Evolutionary conservation across 768 basidiomycete genomes (phyloP), one percentile per base, ranked within the genome.

Genomic region (Collybia sordida): DNA sequence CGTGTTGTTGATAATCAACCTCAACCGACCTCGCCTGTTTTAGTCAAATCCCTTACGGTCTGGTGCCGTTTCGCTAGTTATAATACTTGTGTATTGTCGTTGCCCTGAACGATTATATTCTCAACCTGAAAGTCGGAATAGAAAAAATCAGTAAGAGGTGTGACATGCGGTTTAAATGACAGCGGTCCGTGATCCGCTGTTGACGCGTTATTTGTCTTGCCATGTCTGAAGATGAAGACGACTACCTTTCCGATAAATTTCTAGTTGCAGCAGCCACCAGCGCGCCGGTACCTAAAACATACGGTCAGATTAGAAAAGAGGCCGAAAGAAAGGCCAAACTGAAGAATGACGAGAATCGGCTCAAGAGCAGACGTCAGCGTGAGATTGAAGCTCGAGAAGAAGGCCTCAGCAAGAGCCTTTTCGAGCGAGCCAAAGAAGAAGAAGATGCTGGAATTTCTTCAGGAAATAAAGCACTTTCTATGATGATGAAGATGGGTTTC

Each of bases 401-500:
- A 58, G 91, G 87, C 18, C 78, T 93, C 54, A 78, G 74, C 64
- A 90, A 78, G 67, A 91, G 86, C 67, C 80, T 93, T 18, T 92
- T 94, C 58, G 86, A 90, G 59, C 76, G 81, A 37, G 88, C 86
- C 19, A 75, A 79, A 63, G 86, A 90, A 60, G 80, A 82, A 38
- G 77, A 81, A 53, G 77, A 76, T 51, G 72, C 69, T 39, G 83
- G 80, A 5, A 60, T 73, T 18, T 69, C 72, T 36, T 66, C 72
- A 45, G 74, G 78, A 37, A 92, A 81, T 72, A 93, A 92, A 64
- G 92, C 91, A 6, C 71, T 93, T 47, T 78, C 81, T 14, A 93
- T 94, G 73, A 94, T 94, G 92, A 83, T 88, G 79, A 93, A 89
- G 71, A 93, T 93, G 92, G 92, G 92, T 1, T 94, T 90, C 72